phyloP scores from a whole-genome alignment of 306 rosid species.

The Medicago truncatula region MtrunA17r5.0-ANR NC_053044.1:42664001-42664500 shows the following conservation, averaged over 20 bases:
- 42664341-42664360: slow-evolving; percentile 40
- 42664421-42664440: slow-evolving; percentile 20
- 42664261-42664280: not conserved
- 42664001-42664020: too few relatives aligned
- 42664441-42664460: slow-evolving; percentile 14
- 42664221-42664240: not conserved
- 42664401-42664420: not conserved
- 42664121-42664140: too few relatives aligned
- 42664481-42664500: slow-evolving; percentile 30
- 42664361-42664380: slow-evolving; percentile 53
- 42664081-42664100: too few relatives aligned
- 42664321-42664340: slow-evolving; percentile 25
- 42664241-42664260: slow-evolving; percentile 25
- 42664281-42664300: not conserved
- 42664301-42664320: slow-evolving; percentile 23
- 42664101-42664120: too few relatives aligned
- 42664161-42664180: not conserved
- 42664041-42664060: too few relatives aligned
- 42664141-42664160: too few relatives aligned
- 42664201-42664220: not conserved
- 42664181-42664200: not conserved
- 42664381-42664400: slow-evolving; percentile 14
- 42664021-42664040: too few relatives aligned
- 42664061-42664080: too few relatives aligned
- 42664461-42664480: not conserved